A percentile compares a stretch with the other conserved stretches of the same genome.
Evolutionary conservation across 768 basidiomycete genomes (phyloP).

Genomic region (Lentinula boryana): DNA sequence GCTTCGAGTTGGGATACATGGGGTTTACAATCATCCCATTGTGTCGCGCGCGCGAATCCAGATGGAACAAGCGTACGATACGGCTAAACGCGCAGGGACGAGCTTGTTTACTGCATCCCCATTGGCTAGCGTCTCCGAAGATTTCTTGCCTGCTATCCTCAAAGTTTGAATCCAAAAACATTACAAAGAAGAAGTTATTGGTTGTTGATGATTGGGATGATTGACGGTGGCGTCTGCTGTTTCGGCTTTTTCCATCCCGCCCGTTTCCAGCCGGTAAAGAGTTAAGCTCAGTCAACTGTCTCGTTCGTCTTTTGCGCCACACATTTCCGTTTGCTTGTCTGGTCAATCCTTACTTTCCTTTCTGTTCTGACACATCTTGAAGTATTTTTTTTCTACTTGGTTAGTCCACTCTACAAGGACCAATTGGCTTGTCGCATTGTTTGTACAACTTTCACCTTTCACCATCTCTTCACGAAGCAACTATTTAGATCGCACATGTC

Average conservation of each 20-base stretch:
- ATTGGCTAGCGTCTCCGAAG: constrained; percentile 50
- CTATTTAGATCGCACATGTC: not conserved
- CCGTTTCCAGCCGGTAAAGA: not conserved
- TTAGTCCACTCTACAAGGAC: not conserved
- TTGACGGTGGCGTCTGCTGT: constrained; percentile 20
- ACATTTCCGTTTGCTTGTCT: not conserved
- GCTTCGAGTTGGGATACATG: constrained; percentile 48
- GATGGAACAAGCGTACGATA: constrained; percentile 51
- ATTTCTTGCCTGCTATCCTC: constrained; percentile 65
- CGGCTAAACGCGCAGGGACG: constrained; percentile 25
- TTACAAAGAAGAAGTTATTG: not conserved
- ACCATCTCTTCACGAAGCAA: not conserved
- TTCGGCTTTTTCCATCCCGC: not conserved
- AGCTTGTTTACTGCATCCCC: constrained; percentile 53
- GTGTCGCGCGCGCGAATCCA: constrained; percentile 54
- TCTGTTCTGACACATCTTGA: not conserved
- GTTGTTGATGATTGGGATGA: not conserved
- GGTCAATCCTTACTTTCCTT: not conserved
- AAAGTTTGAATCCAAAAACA: constrained; percentile 17
- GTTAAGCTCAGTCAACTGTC: not conserved
- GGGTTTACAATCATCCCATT: constrained; percentile 55
- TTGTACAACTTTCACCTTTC: not conserved
- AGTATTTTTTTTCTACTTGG: not conserved
- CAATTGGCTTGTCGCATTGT: not conserved
- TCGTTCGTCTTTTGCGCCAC: not conserved